These are phyloP conservation scores for Corynespora cassiicola DNA, from an alignment of 2,329 filamentous ascomycete species.

Conservation along the genomic window DNA sequence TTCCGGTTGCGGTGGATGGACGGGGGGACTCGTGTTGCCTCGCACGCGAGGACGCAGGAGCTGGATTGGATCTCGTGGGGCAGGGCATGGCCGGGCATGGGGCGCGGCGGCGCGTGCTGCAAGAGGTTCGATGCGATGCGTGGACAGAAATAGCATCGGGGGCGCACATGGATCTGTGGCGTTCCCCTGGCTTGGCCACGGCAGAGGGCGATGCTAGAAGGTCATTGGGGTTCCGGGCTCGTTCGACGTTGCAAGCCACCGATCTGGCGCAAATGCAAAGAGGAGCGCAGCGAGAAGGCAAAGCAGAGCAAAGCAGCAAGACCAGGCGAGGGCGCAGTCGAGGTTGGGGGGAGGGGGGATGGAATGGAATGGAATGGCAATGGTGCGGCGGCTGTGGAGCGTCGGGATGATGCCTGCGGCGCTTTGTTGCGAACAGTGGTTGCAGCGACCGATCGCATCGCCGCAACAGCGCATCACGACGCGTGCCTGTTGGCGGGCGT, in stretches of 20 bases:
- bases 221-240: constrained; percentile 17
- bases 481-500: too few species aligned
- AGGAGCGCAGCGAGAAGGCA: constrained; percentile 3
- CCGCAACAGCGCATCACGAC: constrained; percentile 2
- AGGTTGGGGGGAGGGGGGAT: constrained; percentile 13
- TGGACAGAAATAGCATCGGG: constrained; percentile 1
- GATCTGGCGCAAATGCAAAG: constrained; percentile 12
- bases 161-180: too few species aligned
- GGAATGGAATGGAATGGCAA: constrained; percentile 14
- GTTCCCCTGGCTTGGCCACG: not conserved
- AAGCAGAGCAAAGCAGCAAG: too few species aligned
- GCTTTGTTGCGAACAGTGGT: constrained; percentile 15
- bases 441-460: constrained; percentile 16
- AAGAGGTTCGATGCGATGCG: not conserved
- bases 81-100: too few species aligned
- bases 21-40: too few species aligned
- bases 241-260: constrained; percentile 39
- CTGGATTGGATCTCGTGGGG: too few species aligned
- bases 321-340: constrained; percentile 11
- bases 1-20: too few species aligned
- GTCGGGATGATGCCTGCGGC: constrained; percentile 25
- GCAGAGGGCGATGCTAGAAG: constrained; percentile 4
- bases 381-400: constrained; percentile 10
- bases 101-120: not conserved
- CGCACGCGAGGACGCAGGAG: too few species aligned